Conservation (phyloP, 139 green algal species). For the Chlamydomonas urium region DNA sequence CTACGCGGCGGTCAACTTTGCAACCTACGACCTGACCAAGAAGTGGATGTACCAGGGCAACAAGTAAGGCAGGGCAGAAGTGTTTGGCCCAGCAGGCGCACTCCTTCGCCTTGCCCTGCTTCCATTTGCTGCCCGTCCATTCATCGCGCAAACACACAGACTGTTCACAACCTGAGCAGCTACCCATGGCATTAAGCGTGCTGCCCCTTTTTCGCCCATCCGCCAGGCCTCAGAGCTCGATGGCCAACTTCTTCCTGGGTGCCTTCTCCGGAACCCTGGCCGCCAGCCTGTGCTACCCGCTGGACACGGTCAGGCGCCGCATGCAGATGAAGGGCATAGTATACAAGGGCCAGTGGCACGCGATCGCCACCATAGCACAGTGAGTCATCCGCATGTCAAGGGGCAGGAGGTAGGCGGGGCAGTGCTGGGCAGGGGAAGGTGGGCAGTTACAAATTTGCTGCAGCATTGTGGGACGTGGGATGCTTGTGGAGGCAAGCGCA, state of each 20-base stretch:
- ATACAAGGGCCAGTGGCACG: conserved; percentile 70
- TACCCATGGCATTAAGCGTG: no score
- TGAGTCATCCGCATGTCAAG: not conserved
- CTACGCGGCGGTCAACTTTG: conserved; percentile 95
- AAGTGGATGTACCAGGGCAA: conserved; percentile 61
- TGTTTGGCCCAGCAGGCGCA: not conserved
- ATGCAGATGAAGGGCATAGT: conserved; percentile 85
- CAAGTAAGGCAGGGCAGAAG: conserved; percentile 24
- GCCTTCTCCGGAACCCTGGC: conserved; percentile 67
- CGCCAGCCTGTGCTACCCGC: conserved; percentile 80
- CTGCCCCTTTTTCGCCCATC: not conserved
- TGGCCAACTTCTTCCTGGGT: conserved; percentile 73
- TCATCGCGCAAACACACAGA: no score
- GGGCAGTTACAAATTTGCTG: not conserved
- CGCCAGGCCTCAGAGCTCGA: conserved; percentile 48
- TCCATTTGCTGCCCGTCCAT: no score
- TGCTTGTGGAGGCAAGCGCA: not conserved
- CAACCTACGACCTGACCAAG: conserved; percentile 86
- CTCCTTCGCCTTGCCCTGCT: not conserved
- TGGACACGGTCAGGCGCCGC: conserved; percentile 85
- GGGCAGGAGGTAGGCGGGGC: no score
- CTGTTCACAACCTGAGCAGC: no score
- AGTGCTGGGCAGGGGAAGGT: not conserved
- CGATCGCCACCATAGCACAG: conserved; percentile 59
- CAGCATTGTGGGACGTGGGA: not conserved